phyloP scores from a whole-genome alignment of 2,329 filamentous ascomycete genomes.

The Trichoderma citrinoviride region DNA sequence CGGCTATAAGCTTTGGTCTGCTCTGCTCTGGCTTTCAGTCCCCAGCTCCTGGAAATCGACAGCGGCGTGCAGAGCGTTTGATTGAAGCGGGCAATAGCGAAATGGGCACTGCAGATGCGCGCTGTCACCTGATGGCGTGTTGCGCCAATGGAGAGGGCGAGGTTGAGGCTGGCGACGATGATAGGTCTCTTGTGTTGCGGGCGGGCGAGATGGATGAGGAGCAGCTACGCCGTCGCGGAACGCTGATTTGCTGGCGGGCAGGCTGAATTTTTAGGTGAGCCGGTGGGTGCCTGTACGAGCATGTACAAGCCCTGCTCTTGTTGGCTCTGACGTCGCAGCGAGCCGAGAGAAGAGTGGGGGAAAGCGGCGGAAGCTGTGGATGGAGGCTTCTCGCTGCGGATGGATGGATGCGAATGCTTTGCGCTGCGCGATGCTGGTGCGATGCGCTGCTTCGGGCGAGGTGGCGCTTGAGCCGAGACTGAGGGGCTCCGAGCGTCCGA shows the following conservation, averaged over 20 bases:
- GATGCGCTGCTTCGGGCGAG: neutral
- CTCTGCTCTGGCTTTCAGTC: neutral
- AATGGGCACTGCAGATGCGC: slow-evolving; percentile 35
- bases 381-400: no score
- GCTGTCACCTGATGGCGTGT: slow-evolving; percentile 51
- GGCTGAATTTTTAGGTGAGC: slow-evolving; percentile 28
- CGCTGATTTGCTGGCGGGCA: slow-evolving; percentile 51
- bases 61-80: slow-evolving; percentile 25
- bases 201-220: slow-evolving; percentile 33
- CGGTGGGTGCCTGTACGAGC: slow-evolving; percentile 9
- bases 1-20: neutral
- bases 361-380: neutral
- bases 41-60: slow-evolving; percentile 22
- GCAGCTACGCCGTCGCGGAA: slow-evolving; percentile 37
- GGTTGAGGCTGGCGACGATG: slow-evolving; percentile 44
- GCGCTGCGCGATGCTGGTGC: neutral
- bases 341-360: slow-evolving; percentile 8
- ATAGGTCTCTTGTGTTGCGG: slow-evolving; percentile 50
- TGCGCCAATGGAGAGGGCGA: slow-evolving; percentile 47
- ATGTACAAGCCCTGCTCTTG: slow-evolving; percentile 6
- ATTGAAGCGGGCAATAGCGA: slow-evolving; percentile 32
- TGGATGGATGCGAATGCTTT: neutral
- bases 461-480: slow-evolving; percentile 3
- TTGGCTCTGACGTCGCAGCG: slow-evolving; percentile 14
- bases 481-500: slow-evolving; percentile 18